Conservation (phyloP, 2,329 filamentous ascomycete genomes). For the Cladosporium sp. region DNA sequence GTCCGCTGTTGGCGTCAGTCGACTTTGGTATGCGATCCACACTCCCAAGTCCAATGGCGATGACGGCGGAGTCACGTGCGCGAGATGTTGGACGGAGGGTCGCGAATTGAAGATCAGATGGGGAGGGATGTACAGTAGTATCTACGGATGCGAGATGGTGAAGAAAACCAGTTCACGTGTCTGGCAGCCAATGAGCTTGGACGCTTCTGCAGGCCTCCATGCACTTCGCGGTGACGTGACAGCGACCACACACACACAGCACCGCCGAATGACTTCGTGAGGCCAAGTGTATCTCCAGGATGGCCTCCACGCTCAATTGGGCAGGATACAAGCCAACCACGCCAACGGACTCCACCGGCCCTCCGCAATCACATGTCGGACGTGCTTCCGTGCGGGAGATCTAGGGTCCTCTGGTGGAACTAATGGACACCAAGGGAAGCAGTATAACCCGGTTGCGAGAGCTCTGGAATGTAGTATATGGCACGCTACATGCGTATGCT, state of each 20-base stretch:
- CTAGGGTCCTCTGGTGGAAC: conserved; percentile 1
- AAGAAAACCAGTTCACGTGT: conserved; percentile 6
- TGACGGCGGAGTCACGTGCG: neutral
- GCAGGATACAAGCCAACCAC: conserved; percentile 6
- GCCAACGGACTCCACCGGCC: conserved; percentile 5
- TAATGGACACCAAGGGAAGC: too few species aligned
- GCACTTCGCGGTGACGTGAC: conserved; percentile 12
- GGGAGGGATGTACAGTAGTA: neutral
- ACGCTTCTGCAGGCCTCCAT: conserved; percentile 3
- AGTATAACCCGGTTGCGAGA: too few species aligned
- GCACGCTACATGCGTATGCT: too few species aligned
- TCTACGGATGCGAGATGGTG: neutral
- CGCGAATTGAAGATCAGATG: neutral
- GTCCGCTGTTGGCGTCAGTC: conserved; percentile 3
- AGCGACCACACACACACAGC: neutral
- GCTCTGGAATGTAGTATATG: too few species aligned
- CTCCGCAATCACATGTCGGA: conserved; percentile 6
- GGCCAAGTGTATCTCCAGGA: conserved; percentile 13
- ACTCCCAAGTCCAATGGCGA: neutral
- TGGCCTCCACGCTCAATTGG: conserved; percentile 6
- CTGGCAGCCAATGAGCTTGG: conserved; percentile 9
- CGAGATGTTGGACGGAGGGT: neutral
- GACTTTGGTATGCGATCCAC: conserved; percentile 4
- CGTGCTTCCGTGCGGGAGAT: neutral
- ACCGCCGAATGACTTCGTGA: neutral